Conservation (phyloP, 2,329 filamentous ascomycete species). For the Calonectria honghensis region DNA sequence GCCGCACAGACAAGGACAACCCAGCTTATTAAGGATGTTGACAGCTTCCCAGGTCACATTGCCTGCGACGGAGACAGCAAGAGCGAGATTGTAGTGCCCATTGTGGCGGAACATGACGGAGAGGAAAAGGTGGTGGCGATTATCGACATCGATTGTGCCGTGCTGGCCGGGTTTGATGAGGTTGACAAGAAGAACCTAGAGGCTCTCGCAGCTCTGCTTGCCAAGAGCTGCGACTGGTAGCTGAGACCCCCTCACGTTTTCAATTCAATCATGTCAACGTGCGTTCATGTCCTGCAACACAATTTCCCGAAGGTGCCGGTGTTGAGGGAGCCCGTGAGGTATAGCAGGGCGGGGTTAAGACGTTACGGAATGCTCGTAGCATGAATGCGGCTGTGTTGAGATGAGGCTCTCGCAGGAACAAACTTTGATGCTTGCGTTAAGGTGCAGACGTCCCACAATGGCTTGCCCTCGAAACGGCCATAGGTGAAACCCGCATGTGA, state of each 20-base stretch:
- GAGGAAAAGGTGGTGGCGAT: slow-evolving; percentile 78
- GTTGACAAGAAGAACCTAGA: slow-evolving; percentile 81
- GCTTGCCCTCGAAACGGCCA: slow-evolving; percentile 44
- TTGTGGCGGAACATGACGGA: slow-evolving; percentile 65
- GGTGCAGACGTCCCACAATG: slow-evolving; percentile 20
- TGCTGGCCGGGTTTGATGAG: slow-evolving; percentile 79
- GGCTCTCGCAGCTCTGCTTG: slow-evolving; percentile 76
- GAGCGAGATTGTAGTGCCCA: slow-evolving; percentile 89
- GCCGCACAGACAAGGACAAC: slow-evolving; percentile 78
- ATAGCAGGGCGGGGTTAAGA: slow-evolving; percentile 5
- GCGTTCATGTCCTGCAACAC: background rate
- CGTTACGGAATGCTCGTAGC: slow-evolving; percentile 12
- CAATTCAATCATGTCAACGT: background rate
- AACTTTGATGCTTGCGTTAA: slow-evolving; percentile 21
- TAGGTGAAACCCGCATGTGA: slow-evolving; percentile 41
- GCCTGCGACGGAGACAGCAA: slow-evolving; percentile 85
- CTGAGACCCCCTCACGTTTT: background rate
- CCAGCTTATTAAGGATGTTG: slow-evolving; percentile 82
- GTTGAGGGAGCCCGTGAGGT: background rate
- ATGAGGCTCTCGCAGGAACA: slow-evolving; percentile 32
- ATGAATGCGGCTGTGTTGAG: slow-evolving; percentile 8
- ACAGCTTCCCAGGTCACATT: slow-evolving; percentile 86
- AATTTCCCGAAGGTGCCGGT: background rate
- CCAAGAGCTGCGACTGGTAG: slow-evolving; percentile 79
- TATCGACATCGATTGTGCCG: slow-evolving; percentile 87